Conservation (phyloP, 2,329 filamentous ascomycete genomes). For the Fusarium haematococcum region DNA sequence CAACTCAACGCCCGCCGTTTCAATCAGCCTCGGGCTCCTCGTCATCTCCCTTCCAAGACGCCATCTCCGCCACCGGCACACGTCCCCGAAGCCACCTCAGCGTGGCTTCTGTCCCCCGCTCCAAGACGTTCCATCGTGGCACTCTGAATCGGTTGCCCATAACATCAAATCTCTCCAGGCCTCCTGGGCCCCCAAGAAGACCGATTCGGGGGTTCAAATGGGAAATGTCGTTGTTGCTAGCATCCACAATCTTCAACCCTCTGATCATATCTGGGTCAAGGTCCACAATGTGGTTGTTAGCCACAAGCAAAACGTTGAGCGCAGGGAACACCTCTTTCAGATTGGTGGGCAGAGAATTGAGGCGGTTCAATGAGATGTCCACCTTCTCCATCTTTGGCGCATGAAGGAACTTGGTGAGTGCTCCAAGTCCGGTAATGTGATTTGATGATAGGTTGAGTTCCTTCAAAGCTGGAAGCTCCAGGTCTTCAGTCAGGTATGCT, state of each 20-base stretch:
- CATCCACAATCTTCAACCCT: slow-evolving; percentile 73
- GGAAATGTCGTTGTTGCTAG: slow-evolving; percentile 88
- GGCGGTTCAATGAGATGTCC: slow-evolving; percentile 85
- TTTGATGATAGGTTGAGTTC: slow-evolving; percentile 83
- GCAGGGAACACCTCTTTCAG: slow-evolving; percentile 77
- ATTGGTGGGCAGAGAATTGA: slow-evolving; percentile 73
- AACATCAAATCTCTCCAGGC: slow-evolving; percentile 78
- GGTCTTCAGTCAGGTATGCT: slow-evolving; percentile 71
- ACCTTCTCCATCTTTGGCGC: slow-evolving; percentile 82
- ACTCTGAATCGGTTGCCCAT: slow-evolving; percentile 89
- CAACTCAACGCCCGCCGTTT: slow-evolving; percentile 8
- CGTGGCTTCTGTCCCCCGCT: slow-evolving; percentile 88
- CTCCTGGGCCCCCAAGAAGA: slow-evolving; percentile 72
- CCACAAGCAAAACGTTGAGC: slow-evolving; percentile 76
- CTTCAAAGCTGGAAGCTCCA: slow-evolving; percentile 79
- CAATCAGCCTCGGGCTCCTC: slow-evolving; percentile 49
- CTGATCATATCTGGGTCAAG: slow-evolving; percentile 79
- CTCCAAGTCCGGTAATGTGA: slow-evolving; percentile 76
- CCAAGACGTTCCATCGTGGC: slow-evolving; percentile 84
- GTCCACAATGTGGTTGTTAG: slow-evolving; percentile 82
- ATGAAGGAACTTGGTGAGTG: slow-evolving; percentile 74
- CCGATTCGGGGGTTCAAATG: slow-evolving; percentile 84
- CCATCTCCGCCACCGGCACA: slow-evolving; percentile 73
- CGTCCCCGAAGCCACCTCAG: slow-evolving; percentile 83
- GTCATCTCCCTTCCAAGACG: slow-evolving; percentile 63